Evolutionary conservation across 2,329 filamentous ascomycete species (phyloP).

Genomic region (Claviceps sp.): DNA sequence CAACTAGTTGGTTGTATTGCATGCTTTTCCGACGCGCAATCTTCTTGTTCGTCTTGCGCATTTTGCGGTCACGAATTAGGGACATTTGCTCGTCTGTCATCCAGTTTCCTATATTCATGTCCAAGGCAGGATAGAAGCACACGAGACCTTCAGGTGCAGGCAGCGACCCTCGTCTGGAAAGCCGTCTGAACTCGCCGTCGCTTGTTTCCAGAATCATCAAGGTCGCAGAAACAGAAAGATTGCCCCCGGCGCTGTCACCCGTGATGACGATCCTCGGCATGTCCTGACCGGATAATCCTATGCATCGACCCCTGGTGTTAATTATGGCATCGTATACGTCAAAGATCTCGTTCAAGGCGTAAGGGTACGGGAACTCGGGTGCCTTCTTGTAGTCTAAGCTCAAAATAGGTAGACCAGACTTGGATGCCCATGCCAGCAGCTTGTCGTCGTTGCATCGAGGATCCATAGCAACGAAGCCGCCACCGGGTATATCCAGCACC

Average conservation of each 20-base stretch:
- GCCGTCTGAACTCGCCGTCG: slow-evolving; percentile 24
- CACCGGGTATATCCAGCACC: slow-evolving; percentile 81
- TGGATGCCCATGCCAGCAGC: slow-evolving; percentile 80
- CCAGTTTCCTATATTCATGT: slow-evolving; percentile 98
- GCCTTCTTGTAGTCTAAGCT: slow-evolving; percentile 69
- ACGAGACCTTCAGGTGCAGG: slow-evolving; percentile 69
- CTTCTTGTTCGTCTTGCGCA: slow-evolving; percentile 62
- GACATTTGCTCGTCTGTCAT: slow-evolving; percentile 98
- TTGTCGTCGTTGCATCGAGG: slow-evolving; percentile 93
- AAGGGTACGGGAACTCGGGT: slow-evolving; percentile 36
- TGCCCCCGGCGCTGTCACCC: slow-evolving; percentile 36
- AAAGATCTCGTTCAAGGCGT: slow-evolving; percentile 35
- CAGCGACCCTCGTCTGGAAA: slow-evolving; percentile 35
- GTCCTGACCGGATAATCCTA: slow-evolving; percentile 28
- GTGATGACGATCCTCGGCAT: slow-evolving; percentile 29
- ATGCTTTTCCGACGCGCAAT: slow-evolving; percentile 76
- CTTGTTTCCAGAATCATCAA: slow-evolving; percentile 80
- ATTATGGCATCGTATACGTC: slow-evolving; percentile 29
- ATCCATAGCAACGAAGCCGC: slow-evolving; percentile 93
- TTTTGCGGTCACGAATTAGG: slow-evolving; percentile 71
- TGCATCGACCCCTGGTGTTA: slow-evolving; percentile 26
- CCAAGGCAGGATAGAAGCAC: slow-evolving; percentile 77
- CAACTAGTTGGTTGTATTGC: slow-evolving; percentile 73
- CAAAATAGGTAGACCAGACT: slow-evolving; percentile 74
- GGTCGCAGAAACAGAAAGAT: slow-evolving; percentile 51